phyloP scores from a whole-genome alignment of 495 filamentous ascomycete genomes.

The Hyaloscypha variabilis region DNA sequence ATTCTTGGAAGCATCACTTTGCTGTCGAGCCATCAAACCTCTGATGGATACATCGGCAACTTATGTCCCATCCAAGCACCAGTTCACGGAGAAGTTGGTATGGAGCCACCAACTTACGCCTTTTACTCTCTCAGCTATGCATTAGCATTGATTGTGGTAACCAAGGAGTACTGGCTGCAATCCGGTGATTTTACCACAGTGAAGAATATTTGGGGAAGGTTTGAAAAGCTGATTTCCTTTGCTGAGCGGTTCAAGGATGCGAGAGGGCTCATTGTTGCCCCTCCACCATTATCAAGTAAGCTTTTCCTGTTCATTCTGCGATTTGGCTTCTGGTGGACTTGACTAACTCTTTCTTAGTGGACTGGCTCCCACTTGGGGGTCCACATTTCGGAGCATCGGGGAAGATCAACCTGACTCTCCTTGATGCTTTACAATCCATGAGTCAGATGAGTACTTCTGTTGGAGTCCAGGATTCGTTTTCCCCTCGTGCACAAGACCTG shows the following conservation, averaged over 20 bases:
- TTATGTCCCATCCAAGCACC: constrained; percentile 25
- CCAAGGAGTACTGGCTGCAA: constrained; percentile 27
- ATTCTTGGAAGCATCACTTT: constrained; percentile 22
- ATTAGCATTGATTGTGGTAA: constrained; percentile 17
- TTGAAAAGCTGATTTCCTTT: constrained; percentile 24
- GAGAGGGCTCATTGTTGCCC: constrained; percentile 22
- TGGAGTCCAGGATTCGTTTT: constrained; percentile 7
- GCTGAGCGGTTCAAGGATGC: constrained; percentile 14
- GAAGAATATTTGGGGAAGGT: neutral
- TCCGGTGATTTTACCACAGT: constrained; percentile 17
- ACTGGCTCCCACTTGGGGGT: constrained; percentile 26
- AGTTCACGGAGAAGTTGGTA: constrained; percentile 9
- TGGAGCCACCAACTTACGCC: constrained; percentile 21
- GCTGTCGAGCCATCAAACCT: constrained; percentile 24
- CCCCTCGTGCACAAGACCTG: neutral
- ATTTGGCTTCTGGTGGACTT: neutral
- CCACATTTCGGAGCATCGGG: constrained; percentile 27
- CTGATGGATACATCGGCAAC: constrained; percentile 22
- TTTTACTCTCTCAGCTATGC: constrained; percentile 27
- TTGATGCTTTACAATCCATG: constrained; percentile 25
- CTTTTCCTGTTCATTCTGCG: neutral
- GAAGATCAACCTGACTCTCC: constrained; percentile 23
- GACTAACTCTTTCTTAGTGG: constrained; percentile 18
- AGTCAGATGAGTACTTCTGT: constrained; percentile 7
- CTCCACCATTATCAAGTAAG: constrained; percentile 23